Evolutionary conservation across 495 filamentous ascomycete species (phyloP), one percentile per base, ranked within the genome.

Genomic region (Hyaloscypha hepaticicola): DNA sequence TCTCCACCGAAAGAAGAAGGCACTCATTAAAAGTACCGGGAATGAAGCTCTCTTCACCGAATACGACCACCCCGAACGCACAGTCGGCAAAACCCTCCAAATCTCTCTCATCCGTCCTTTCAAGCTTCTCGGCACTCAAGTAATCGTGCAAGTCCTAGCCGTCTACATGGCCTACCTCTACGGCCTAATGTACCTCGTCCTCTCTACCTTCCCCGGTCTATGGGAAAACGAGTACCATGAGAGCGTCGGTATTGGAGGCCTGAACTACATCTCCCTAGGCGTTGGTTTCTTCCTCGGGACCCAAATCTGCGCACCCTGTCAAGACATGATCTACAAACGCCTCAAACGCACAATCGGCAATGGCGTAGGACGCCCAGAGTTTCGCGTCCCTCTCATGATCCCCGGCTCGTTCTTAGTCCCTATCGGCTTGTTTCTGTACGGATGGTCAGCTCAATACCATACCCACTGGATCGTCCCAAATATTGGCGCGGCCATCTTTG

Each of bases 391-490:
- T 0, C 78, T 91, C 19, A 85, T 89, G 73, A 70, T 79, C 31
- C 77, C 85, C 9, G 83, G 83, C 2, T 79, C 84, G 1, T 21
- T 90, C 5, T 67, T 90, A 11, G 76, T 87, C 9, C 89, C 90
- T 0, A 65, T 79, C 4, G 89, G 90, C 0, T 72, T 93, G 5
- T 83, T 93, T 65, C 80, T 86, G 65, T 94, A 92, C 75, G 89
- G 87, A 51, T 92, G 88, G 88, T 80, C 83, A 0, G 87, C 86
- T 0, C 79, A 92, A 72, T 77, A 72, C 24, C 78, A 81, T 34
- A 74, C 75, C 2, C 87, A 89, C 70, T 94, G 88, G 88, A 88
- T 92, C 55, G 80, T 80, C 31, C 90, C 90, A 0, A 88, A 91
- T 67, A 85, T 93, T 62, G 90, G 90, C 2, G 82, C 83, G 4